A percentile compares a stretch with the other conserved stretches of the same genome.
phyloP scores from a whole-genome alignment of 163 green algal genomes.

The Chlorella variabilis region DNA sequence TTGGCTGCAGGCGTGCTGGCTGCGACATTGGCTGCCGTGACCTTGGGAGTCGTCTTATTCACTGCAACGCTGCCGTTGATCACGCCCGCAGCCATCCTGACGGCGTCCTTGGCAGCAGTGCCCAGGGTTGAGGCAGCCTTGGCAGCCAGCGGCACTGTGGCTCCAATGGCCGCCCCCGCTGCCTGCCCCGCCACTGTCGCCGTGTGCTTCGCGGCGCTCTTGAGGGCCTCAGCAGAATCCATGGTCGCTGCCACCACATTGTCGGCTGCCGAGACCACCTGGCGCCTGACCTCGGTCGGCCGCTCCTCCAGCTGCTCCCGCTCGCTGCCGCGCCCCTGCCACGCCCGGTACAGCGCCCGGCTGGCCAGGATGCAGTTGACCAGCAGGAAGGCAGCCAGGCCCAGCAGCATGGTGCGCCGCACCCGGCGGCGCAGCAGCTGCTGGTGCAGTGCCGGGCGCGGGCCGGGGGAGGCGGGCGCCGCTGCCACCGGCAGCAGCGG shows the following conservation, averaged over 20 bases:
- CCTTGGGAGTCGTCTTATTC: neutral
- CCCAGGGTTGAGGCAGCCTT: neutral
- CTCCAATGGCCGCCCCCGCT: neutral
- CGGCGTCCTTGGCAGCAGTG: neutral
- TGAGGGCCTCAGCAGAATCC: neutral
- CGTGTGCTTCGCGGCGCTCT: conserved; percentile 1
- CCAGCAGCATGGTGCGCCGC: neutral
- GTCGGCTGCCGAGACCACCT: neutral
- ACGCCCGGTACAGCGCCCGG: neutral
- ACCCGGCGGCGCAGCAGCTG: neutral
- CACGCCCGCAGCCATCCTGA: neutral
- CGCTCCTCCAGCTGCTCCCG: neutral
- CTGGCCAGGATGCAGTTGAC: neutral
- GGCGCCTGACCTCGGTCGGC: too few species aligned
- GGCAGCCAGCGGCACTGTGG: neutral
- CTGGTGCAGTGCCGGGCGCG: conserved; percentile 4
- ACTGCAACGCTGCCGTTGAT: neutral
- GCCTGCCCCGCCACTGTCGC: conserved; percentile 13
- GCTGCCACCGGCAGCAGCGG: conserved; percentile 13
- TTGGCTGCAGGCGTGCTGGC: neutral
- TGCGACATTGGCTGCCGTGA: neutral
- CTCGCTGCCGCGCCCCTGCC: neutral
- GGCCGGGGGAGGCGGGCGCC: neutral
- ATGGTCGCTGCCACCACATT: neutral
- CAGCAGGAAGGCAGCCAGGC: neutral